These are phyloP conservation scores for Globisporangium cederbergense DNA, from an alignment of 352 stramenopile species.

Conservation along the genomic window DNA sequence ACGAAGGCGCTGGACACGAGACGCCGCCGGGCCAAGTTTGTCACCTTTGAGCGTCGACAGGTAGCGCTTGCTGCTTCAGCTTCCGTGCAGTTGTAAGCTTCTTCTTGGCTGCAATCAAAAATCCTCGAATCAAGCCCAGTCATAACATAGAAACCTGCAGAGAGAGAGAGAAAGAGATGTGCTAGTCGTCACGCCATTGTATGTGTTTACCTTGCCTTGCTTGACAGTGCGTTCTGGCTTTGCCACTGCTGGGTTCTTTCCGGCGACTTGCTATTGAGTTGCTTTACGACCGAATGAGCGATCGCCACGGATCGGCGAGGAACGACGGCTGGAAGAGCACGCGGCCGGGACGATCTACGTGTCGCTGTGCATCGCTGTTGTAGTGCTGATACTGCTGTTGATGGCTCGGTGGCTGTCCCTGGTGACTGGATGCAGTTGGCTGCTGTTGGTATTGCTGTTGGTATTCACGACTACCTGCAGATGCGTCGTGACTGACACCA, in stretches of 20 bases:
- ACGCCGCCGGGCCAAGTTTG: slow-evolving; percentile 34
- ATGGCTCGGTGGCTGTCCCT: neutral
- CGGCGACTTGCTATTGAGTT: neutral
- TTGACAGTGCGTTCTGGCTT: neutral
- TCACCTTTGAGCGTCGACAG: slow-evolving; percentile 35
- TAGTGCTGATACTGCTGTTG: slow-evolving; percentile 1
- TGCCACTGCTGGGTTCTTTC: no score
- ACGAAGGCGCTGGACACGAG: slow-evolving; percentile 39
- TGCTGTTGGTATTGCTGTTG: slow-evolving; percentile 18
- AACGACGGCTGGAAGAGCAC: slow-evolving; percentile 75
- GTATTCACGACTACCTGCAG: neutral
- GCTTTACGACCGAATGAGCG: slow-evolving; percentile 1
- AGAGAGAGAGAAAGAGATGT: neutral
- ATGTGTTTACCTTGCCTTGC: neutral
- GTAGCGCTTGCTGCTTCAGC: slow-evolving; percentile 2
- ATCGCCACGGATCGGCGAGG: slow-evolving; percentile 56
- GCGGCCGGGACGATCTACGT: slow-evolving; percentile 28
- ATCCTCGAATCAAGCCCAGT: neutral
- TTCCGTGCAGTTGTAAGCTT: slow-evolving; percentile 13
- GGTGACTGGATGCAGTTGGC: neutral
- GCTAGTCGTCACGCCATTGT: no score
- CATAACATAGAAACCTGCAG: neutral
- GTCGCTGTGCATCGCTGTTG: neutral
- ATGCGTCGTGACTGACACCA: neutral
- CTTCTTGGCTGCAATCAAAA: neutral